Conservation (phyloP, 2,329 filamentous ascomycete species). For the Beauveria varroae region DNA sequence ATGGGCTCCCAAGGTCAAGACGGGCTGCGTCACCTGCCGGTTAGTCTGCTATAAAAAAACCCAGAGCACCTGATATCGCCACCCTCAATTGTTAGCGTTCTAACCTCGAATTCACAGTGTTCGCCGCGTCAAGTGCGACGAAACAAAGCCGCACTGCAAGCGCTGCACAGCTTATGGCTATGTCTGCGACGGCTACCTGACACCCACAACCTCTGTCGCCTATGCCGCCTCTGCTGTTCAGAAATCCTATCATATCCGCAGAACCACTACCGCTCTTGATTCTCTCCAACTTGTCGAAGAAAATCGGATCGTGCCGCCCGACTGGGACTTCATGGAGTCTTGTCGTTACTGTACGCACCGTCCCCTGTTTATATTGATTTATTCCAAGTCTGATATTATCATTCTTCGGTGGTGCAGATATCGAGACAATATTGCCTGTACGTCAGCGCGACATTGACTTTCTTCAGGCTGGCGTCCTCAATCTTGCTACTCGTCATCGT, state of each 20-base stretch:
- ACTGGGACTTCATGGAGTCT: slow-evolving; percentile 2
- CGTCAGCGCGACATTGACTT: not conserved
- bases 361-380: not conserved
- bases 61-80: no score
- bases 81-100: not conserved
- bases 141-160: slow-evolving; percentile 1
- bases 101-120: not conserved
- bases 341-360: not conserved
- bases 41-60: not conserved
- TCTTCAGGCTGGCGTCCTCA: not conserved
- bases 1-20: slow-evolving; percentile 8
- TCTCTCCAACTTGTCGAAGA: not conserved
- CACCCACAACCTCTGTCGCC: not conserved
- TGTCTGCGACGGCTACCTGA: not conserved
- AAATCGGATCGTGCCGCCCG: not conserved
- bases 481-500: not conserved
- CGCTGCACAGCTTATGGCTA: slow-evolving; percentile 3
- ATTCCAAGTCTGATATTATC: not conserved
- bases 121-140: slow-evolving; percentile 5
- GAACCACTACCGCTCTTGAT: not conserved
- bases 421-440: not conserved
- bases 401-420: not conserved
- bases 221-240: not conserved
- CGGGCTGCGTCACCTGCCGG: slow-evolving; percentile 4
- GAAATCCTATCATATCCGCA: not conserved